Base-by-base conservation (phyloP, 2,329 filamentous ascomycete genomes). In the Xylariomycetidae sp. region DNA sequence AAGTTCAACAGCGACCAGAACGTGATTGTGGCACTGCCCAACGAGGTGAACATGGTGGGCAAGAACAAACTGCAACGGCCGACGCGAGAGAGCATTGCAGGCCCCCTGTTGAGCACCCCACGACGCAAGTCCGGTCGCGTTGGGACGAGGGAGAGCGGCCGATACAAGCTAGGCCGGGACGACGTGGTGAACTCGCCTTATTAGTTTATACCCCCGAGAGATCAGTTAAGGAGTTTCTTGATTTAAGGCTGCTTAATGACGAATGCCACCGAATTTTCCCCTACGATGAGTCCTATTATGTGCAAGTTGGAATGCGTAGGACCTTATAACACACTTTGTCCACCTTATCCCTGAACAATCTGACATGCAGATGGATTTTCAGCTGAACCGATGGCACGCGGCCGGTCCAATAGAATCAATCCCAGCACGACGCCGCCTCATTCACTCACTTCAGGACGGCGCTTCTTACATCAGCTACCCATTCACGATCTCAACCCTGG, bases 1-100 rank as follows among this genome's bases (percentile, higher is more conserved):
- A 88, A 92, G 52, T 98, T 88, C 53, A 90, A 90, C 29, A 89
- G 82, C 5, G 92, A 98, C 61, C 94, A 95, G 75, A 95, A 95
- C 52, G 87, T 98, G 50, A 95, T 98, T 52, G 90, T 98, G 22
- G 92, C 92, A 1, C 67, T 98, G 43, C 89, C 92, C 2, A 95
- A 98, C 56, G 89, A 96, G 59, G 92, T 98, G 47, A 93, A 95
- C 61, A 96, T 96, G 89, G 86, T 98, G 10, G 83, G 82, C 28
- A 89, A 90, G 61, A 76, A 82, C 49, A 82, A 79, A 37, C 74
- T 98, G 54, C 86, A 86, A 69, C 81, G 81, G 53, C 88, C 90
- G 2, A 96, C 92, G 1, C 71, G 92, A 23, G 88, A 98, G 67
- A 95, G 88, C 59, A 96, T 98, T 57, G 85, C 85, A 12, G 70